These are phyloP conservation scores for Centaurea solstitialis DNA, from an alignment of 129 eudicot genomes.

Conservation along the genomic window DNA sequence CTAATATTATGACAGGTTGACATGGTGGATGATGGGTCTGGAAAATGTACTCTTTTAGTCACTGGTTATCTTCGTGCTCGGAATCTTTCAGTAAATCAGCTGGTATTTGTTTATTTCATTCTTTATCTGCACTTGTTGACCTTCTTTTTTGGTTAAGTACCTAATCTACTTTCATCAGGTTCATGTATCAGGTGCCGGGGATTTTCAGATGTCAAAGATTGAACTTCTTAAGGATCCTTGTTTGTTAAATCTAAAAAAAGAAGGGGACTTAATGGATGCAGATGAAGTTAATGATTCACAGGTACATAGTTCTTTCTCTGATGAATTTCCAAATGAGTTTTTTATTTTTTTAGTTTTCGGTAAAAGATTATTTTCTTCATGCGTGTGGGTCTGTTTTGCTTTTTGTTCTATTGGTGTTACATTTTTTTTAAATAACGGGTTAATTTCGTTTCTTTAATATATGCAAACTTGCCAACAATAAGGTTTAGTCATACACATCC, in stretches of 20 bases:
- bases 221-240: constrained; percentile 89
- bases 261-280: constrained; percentile 79
- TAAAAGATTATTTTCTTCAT: background rate
- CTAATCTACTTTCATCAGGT: constrained; percentile 59
- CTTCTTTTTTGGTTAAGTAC: background rate
- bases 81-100: constrained; percentile 82
- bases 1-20: constrained; percentile 56
- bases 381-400: background rate
- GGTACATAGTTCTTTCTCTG: constrained; percentile 33
- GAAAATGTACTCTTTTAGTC: constrained; percentile 66
- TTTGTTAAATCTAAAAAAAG: constrained; percentile 71
- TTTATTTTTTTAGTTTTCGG: background rate
- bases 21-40: constrained; percentile 50
- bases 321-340: background rate
- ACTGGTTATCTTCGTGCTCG: constrained; percentile 92
- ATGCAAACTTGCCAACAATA: background rate
- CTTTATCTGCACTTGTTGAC: background rate
- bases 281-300: constrained; percentile 50
- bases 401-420: background rate
- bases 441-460: background rate
- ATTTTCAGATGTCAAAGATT: constrained; percentile 78
- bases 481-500: constrained; percentile 4
- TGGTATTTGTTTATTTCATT: constrained; percentile 41
- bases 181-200: constrained; percentile 97
- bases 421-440: background rate